Evolutionary conservation across 2,329 filamentous ascomycete species (phyloP).

Genomic region (Metarhizium humberi): DNA sequence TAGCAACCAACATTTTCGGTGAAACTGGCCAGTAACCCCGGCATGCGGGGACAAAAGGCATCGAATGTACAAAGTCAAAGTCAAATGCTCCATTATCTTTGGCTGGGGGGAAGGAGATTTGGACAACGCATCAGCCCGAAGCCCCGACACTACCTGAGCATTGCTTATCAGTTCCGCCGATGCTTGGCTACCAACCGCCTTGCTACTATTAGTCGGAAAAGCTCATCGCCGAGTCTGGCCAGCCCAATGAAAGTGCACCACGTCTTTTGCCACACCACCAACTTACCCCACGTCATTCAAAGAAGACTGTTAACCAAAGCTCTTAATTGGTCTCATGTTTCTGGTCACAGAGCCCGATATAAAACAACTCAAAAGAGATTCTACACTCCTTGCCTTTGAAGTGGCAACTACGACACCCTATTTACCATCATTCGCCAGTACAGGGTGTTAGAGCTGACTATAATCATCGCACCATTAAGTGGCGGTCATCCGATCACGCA

Average conservation of each 20-base stretch:
- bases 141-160: not conserved
- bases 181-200: conserved; percentile 3
- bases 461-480: not conserved
- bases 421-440: not conserved
- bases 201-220: not conserved
- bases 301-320: conserved; percentile 7
- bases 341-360: conserved; percentile 8
- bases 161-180: conserved; percentile 4
- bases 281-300: conserved; percentile 8
- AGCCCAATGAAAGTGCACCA: conserved; percentile 26
- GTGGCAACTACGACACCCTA: not conserved
- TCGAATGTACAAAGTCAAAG: not conserved
- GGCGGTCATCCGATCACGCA: not conserved
- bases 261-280: conserved; percentile 23
- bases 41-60: not conserved
- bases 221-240: conserved; percentile 5
- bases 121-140: conserved; percentile 2
- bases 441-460: not conserved
- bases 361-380: not conserved
- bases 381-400: not conserved
- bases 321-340: conserved; percentile 7
- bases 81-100: not conserved
- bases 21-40: not conserved
- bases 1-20: not conserved
- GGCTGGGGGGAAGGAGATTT: not conserved